These are phyloP conservation scores for Plasmodium blacklocki DNA, from an alignment of 169 alveolate species.

Conservation along the genomic window DNA sequence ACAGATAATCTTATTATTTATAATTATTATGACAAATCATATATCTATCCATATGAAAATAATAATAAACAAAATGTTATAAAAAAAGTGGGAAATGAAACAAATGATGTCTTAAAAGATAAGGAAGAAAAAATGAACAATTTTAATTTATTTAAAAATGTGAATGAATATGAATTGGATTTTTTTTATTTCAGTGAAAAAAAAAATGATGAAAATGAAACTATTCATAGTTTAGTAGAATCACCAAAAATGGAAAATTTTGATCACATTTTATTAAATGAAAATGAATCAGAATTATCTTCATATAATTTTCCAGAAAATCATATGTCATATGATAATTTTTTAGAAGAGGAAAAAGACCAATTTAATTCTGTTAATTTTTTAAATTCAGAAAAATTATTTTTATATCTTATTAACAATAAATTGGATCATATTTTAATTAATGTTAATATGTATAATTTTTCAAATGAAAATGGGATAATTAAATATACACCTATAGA, in stretches of 20 bases:
- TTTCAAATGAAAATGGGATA: not conserved
- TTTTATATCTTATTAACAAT: conserved; percentile 35
- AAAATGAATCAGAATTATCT: not conserved
- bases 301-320: not conserved
- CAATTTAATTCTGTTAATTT: no score
- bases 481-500: not conserved
- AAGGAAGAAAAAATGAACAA: not conserved
- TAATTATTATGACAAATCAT: conserved; percentile 43
- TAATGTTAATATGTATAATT: conserved; percentile 15
- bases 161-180: conserved; percentile 52
- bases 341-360: not conserved
- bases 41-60: conserved; percentile 16
- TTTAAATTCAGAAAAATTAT: conserved; percentile 11
- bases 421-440: conserved; percentile 19
- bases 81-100: not conserved
- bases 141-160: conserved; percentile 67
- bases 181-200: conserved; percentile 63
- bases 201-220: conserved; percentile 30
- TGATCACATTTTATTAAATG: conserved; percentile 20
- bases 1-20: conserved; percentile 42
- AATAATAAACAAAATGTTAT: conserved; percentile 13
- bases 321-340: not conserved
- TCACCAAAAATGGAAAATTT: conserved; percentile 23
- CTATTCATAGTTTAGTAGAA: conserved; percentile 23
- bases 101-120: not conserved